A percentile compares a stretch with the other conserved stretches of the same genome.
Conservation (phyloP, 768 basidiomycete genomes). For the Amanita rubescens region DNA sequence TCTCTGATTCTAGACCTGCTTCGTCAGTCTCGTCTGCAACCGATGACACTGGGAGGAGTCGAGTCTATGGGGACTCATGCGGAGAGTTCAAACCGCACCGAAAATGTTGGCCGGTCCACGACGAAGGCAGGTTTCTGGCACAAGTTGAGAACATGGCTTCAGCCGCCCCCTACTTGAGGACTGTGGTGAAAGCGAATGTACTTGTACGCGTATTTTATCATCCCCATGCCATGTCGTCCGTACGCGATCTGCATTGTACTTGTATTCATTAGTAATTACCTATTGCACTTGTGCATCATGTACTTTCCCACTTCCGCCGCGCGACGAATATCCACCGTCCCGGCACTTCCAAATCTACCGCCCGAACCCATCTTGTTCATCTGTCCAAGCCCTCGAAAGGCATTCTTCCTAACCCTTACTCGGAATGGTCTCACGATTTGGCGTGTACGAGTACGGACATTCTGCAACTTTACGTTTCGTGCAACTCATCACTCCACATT, state of each 20-base stretch:
- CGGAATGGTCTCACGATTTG: constrained; percentile 66
- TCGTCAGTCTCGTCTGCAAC: constrained; percentile 67
- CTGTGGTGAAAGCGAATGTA: background rate
- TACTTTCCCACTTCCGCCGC: constrained; percentile 84
- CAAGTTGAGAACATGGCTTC: constrained; percentile 36
- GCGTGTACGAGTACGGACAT: constrained; percentile 64
- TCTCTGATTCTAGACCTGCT: constrained; percentile 72
- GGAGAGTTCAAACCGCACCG: background rate
- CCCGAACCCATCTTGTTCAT: constrained; percentile 52
- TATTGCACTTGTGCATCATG: constrained; percentile 32
- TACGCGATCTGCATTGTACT: constrained; percentile 4
- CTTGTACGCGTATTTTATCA: background rate
- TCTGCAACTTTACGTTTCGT: constrained; percentile 1
- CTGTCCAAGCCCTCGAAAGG: constrained; percentile 61
- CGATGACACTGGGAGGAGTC: constrained; percentile 40
- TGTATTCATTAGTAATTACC: constrained; percentile 6
- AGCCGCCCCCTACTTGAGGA: constrained; percentile 18
- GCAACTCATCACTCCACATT: constrained; percentile 9
- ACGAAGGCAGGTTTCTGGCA: constrained; percentile 25
- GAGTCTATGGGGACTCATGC: constrained; percentile 6
- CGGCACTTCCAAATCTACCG: constrained; percentile 57
- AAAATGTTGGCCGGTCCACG: constrained; percentile 5
- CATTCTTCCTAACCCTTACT: constrained; percentile 74
- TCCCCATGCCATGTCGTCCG: too few relatives aligned
- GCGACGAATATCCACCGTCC: constrained; percentile 60